Conservation (phyloP, 257 asterid species). For the Solanum bukasovii region DNA sequence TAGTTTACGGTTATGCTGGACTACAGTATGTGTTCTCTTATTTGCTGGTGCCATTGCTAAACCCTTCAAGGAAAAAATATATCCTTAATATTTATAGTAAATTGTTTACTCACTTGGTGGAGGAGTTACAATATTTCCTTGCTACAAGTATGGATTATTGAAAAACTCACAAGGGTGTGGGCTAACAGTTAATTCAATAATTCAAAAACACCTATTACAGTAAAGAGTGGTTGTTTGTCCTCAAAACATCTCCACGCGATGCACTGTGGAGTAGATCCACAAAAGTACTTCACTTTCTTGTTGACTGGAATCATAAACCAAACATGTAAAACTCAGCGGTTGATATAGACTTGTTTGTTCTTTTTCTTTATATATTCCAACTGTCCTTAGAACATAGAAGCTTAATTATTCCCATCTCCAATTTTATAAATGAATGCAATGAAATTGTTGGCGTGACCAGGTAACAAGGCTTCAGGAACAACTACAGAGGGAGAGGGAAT, state of each 20-base stretch:
- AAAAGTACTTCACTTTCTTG: neutral
- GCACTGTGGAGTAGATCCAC: neutral
- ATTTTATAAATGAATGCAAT: neutral
- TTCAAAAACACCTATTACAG: neutral
- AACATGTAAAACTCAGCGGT: neutral
- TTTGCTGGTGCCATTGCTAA: neutral
- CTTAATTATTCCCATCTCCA: neutral
- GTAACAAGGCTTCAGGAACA: conserved; percentile 64
- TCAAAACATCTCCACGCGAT: neutral
- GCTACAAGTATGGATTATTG: neutral
- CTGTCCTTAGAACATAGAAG: neutral
- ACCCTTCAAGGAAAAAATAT: neutral
- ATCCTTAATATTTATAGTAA: neutral
- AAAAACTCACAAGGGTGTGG: neutral
- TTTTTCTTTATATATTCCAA: neutral
- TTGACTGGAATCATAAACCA: neutral
- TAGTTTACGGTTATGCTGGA: neutral
- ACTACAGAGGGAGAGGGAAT: conserved; percentile 65
- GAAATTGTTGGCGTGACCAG: conserved; percentile 22
- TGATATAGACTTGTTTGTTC: neutral
- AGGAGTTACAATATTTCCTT: neutral
- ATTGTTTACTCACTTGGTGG: neutral
- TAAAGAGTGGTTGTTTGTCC: neutral
- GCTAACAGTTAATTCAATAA: neutral
- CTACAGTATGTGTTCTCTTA: neutral